These are phyloP conservation scores for Metschnikowia lachancei DNA, from an alignment of 805 yeast genomes.

Conservation along the genomic window DNA sequence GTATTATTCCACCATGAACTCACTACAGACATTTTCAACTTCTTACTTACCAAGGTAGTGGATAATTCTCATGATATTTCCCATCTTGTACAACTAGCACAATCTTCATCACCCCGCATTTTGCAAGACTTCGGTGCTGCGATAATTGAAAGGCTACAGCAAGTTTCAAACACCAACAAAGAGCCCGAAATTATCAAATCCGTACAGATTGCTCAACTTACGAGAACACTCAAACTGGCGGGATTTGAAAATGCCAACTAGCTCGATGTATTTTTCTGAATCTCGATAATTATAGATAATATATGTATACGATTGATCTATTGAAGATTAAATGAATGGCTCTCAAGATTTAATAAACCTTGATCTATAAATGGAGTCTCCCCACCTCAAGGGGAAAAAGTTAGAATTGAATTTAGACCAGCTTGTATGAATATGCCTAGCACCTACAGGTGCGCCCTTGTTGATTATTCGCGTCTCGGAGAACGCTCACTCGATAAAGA, in stretches of 20 bases:
- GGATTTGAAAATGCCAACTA: background rate
- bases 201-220: slow-evolving; percentile 25
- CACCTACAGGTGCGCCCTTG: background rate
- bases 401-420: background rate
- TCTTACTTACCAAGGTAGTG: slow-evolving; percentile 24
- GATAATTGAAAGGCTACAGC: slow-evolving; percentile 22
- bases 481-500: slow-evolving; percentile 2
- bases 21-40: slow-evolving; percentile 19
- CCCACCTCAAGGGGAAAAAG: too few species aligned
- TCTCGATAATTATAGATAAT: too few species aligned
- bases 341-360: too few species aligned
- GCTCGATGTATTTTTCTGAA: background rate
- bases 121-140: slow-evolving; percentile 19
- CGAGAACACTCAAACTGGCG: slow-evolving; percentile 1
- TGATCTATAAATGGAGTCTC: too few species aligned
- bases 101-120: slow-evolving; percentile 10
- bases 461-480: background rate
- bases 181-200: slow-evolving; percentile 12
- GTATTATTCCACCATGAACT: slow-evolving; percentile 27
- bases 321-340: too few species aligned
- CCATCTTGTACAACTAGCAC: slow-evolving; percentile 26
- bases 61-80: slow-evolving; percentile 27
- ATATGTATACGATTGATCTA: too few species aligned
- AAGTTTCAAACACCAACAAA: slow-evolving; percentile 13
- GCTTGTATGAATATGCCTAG: background rate